Evolutionary conservation across 78 protist genomes (phyloP), one percentile per base, ranked within the genome.

Genomic region (Diacronema lutheri): DNA sequence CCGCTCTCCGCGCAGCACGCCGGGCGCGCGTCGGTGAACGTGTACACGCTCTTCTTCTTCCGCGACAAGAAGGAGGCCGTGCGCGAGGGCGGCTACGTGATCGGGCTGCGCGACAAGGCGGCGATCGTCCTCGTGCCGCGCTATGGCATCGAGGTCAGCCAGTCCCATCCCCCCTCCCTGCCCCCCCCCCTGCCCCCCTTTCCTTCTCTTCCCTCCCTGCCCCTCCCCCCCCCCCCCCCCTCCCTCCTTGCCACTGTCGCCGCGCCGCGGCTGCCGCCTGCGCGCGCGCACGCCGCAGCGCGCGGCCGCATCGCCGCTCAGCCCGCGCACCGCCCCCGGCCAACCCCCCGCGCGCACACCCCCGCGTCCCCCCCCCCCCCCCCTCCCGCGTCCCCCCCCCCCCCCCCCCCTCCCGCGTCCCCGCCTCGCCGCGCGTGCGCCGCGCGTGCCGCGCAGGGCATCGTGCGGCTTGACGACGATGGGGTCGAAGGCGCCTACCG

Each of bases 1-100:
- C 94, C 92, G 71, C 50, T 80, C 20, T 72, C 72, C 84, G 97
- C 97, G 13, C 96, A 95, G 89, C 82, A 86, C 66, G 95, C 97
- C 0, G 77, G 89, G 41, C 90, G 98, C 20, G 90, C 92, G 21
- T 86, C 93, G 14, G 91, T 92, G 37, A 90, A 76, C 46, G 84
- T 96, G 23, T 91, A 94, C 64, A 88, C 97, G 40, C 69, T 89
- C 55, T 64, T 94, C 73, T 96, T 87, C 86, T 96, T 96, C 81
- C 83, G 85, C 37, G 89, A 69, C 21, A 23, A 69, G 29, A 9
- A n/a, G n/a, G n/a, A n/a, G n/a, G n/a, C 10, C 21, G 88, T 90
- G 25, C 41, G 31, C 26, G 81, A 81, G 61, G 85, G 33, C 74
- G 85, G 61, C 12, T 31, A 69, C 61, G 79, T 81, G 33, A 81